Base-by-base conservation (phyloP, 345 rosid species). In the Salix suchowensis region DNA sequence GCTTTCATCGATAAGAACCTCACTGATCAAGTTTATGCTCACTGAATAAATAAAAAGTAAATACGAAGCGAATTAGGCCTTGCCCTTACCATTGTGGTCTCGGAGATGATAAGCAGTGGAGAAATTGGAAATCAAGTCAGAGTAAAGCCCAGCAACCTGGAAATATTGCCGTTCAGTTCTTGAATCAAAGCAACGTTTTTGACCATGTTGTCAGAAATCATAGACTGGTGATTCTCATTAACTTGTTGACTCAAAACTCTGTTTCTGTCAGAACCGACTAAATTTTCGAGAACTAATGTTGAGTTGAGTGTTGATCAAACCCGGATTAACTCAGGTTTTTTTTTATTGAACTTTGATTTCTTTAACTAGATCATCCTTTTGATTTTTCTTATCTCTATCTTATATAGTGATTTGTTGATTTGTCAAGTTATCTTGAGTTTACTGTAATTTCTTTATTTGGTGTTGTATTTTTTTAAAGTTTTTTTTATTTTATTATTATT, bases 111-210 rank as follows among this genome's bases (percentile, higher is more conserved):
- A 87, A 19, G 79, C 66, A 66, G 85, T 30, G 18, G 90, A 81
- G 82, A 94, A 92, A 77, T 86, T 80, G 40, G 85, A 73, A 68
- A 85, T 87, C 72, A 89, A 79, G 77, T 88, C 94, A 50, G 97
- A 92, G 87, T 92, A 94, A 75, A 94, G 89, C 0, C 87, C 82
- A 4, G 85, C 95, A 62, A 92, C 97, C 84, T 94, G 9, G 97
- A 85, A 70, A 94, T 89, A 81, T 94, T 94, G 70, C 89, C 89
- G 36, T 95, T 95, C 70, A 95, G 84, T 75, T 95, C 97, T 54
- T 93, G 91, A n/a, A 95, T 95, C 81, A 95, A 80, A 44, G 90
- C 91, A 0, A 94, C 97, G 88, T 94, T 94, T 79, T 92, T 91
- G 15, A 88, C 92, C 98, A 94, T 94, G 82, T 92, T 92, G 70